Percentiles rank a stretch among this genome's conserved stretches.
Conservation (phyloP, 805 yeast genomes). For the Yarrowia hollandica region DNA sequence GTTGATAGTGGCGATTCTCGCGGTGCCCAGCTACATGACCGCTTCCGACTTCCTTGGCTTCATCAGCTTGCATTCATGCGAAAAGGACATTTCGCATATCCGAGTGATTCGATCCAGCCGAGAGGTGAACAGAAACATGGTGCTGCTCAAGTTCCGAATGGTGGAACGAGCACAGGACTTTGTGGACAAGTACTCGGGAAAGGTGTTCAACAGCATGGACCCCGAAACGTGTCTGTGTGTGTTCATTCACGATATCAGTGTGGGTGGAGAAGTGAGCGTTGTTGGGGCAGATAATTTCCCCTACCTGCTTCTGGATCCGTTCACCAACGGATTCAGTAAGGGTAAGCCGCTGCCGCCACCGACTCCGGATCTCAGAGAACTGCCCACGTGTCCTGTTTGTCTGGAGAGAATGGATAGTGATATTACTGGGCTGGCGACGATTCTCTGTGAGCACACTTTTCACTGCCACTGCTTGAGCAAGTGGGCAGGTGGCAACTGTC, state of each 20-base stretch:
- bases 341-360: conserved; percentile 36
- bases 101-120: conserved; percentile 67
- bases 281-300: conserved; percentile 51
- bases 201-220: conserved; percentile 79
- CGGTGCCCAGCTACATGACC: conserved; percentile 84
- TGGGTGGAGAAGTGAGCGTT: not conserved
- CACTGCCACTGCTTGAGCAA: conserved; percentile 84
- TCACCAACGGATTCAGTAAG: conserved; percentile 37
- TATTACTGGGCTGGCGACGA: conserved; percentile 78
- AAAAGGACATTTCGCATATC: conserved; percentile 60
- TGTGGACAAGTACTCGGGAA: conserved; percentile 66
- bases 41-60: conserved; percentile 81
- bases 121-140: conserved; percentile 61
- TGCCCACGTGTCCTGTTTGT: conserved; percentile 93
- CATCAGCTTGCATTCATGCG: conserved; percentile 62
- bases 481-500: conserved; percentile 90
- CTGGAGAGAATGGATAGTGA: conserved; percentile 82
- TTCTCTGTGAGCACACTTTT: conserved; percentile 90
- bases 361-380: conserved; percentile 49
- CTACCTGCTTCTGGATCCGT: conserved; percentile 70
- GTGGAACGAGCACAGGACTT: conserved; percentile 60
- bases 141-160: conserved; percentile 68
- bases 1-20: conserved; percentile 72
- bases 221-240: conserved; percentile 82
- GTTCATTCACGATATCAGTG: conserved; percentile 44